phyloP scores from a whole-genome alignment of 2,329 filamentous ascomycete genomes.

The Cordyceps militaris region DNA sequence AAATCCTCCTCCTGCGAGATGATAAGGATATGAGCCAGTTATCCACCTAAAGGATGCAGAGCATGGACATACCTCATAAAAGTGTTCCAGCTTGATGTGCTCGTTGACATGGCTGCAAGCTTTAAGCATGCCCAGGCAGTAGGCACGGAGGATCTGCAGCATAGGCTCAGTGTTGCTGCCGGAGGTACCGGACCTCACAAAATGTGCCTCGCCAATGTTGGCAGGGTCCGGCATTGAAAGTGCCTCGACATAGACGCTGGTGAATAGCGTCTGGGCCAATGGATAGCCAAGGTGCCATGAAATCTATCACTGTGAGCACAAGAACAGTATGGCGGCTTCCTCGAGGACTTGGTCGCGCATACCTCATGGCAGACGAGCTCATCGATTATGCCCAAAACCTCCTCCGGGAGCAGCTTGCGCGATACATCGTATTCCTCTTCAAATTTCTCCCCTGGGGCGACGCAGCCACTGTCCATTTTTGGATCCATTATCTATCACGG shows the following conservation, averaged over 20 bases:
- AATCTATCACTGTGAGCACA: conserved; percentile 50
- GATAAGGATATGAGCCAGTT: neutral
- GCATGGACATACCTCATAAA: conserved; percentile 63
- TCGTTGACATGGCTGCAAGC: conserved; percentile 72
- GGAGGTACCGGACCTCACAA: conserved; percentile 36
- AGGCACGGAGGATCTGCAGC: conserved; percentile 67
- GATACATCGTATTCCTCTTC: conserved; percentile 76
- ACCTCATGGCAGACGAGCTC: conserved; percentile 86
- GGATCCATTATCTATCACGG: conserved; percentile 85
- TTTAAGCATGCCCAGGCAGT: conserved; percentile 80
- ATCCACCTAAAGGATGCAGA: neutral
- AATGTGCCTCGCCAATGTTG: conserved; percentile 58
- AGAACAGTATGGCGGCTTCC: neutral
- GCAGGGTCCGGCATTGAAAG: conserved; percentile 65
- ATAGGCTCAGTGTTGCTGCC: conserved; percentile 35
- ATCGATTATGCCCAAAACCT: conserved; percentile 91
- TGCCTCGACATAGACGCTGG: conserved; percentile 81
- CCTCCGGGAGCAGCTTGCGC: conserved; percentile 59
- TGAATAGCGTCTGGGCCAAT: conserved; percentile 89
- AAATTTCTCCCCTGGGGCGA: conserved; percentile 70
- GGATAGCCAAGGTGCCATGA: conserved; percentile 97
- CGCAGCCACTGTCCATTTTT: conserved; percentile 95
- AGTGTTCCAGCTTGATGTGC: conserved; percentile 74
- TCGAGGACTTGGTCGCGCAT: conserved; percentile 15
- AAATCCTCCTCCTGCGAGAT: conserved; percentile 80